Percentiles rank a stretch among this genome's conserved stretches.
Evolutionary conservation across 2,329 filamentous ascomycete genomes (phyloP).

Genomic region (Trichophaea hybrida): DNA sequence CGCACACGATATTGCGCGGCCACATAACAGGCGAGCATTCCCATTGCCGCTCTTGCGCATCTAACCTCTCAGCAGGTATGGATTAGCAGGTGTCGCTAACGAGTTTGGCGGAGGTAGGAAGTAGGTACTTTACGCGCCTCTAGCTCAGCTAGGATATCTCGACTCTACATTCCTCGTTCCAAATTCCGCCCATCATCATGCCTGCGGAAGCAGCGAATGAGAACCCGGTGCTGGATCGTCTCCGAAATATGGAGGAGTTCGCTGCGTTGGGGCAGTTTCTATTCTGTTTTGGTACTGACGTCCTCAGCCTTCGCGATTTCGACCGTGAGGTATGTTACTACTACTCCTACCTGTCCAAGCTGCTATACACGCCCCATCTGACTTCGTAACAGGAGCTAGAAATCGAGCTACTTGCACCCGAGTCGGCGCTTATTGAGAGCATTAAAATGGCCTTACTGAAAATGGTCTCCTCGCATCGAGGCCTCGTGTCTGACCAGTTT

Average conservation of each 20-base stretch:
- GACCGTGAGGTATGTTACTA: constrained; percentile 62
- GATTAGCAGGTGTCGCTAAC: too few species aligned
- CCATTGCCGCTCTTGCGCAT: too few species aligned
- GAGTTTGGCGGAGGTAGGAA: too few species aligned
- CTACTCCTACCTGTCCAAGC: not conserved
- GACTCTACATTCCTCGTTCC: too few species aligned
- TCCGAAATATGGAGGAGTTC: constrained; percentile 92
- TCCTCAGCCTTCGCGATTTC: constrained; percentile 70
- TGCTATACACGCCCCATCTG: not conserved
- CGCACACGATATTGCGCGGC: too few species aligned
- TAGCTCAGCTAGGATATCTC: too few species aligned
- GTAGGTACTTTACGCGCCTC: not conserved
- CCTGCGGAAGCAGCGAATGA: not conserved
- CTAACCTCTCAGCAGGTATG: too few species aligned
- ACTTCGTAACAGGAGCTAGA: constrained; percentile 57
- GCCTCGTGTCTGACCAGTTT: constrained; percentile 81
- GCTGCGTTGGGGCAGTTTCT: constrained; percentile 90
- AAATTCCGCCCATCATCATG: not conserved
- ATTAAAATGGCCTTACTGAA: constrained; percentile 81
- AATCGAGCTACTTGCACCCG: constrained; percentile 67
- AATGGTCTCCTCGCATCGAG: constrained; percentile 84
- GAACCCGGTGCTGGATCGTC: constrained; percentile 41
- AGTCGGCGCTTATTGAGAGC: constrained; percentile 59
- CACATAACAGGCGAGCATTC: too few species aligned
- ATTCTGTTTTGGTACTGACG: constrained; percentile 64